Conservation (phyloP, 164 flowering plant genomes). For the Warburgia ugandensis region DNA sequence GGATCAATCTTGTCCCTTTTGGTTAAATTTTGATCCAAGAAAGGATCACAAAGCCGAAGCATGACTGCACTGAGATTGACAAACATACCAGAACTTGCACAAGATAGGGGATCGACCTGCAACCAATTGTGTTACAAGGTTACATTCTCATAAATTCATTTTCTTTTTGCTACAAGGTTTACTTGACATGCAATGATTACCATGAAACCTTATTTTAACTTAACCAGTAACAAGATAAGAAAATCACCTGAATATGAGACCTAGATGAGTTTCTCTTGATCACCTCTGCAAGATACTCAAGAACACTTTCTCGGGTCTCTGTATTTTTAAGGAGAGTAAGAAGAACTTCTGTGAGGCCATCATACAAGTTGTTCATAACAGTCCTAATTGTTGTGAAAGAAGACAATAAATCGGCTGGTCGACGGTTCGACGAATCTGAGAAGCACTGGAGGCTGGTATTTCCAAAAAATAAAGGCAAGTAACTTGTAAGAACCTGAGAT, state of each 20-base stretch:
- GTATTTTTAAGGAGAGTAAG: constrained; percentile 60
- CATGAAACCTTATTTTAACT: not conserved
- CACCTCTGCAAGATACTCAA: constrained; percentile 81
- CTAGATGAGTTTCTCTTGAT: constrained; percentile 80
- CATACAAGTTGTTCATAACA: constrained; percentile 70
- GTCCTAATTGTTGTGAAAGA: constrained; percentile 85
- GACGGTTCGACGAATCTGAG: constrained; percentile 72
- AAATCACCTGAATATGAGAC: constrained; percentile 81
- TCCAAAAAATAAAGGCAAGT: not conserved
- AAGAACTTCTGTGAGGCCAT: constrained; percentile 71
- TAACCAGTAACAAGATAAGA: not conserved
- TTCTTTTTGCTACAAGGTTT: not conserved
- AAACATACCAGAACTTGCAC: constrained; percentile 98
- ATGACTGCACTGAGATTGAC: constrained; percentile 92
- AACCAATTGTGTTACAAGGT: constrained; percentile 3
- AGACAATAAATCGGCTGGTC: constrained; percentile 78
- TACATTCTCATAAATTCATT: no score
- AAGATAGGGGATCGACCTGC: constrained; percentile 86
- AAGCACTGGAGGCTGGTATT: constrained; percentile 77
- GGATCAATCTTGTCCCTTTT: constrained; percentile 90
- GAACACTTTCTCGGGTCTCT: constrained; percentile 73
- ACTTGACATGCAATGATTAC: not conserved
- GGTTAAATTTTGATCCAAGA: constrained; percentile 71
- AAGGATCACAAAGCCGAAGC: constrained; percentile 94
- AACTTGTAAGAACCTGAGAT: not conserved